A percentile compares a stretch with the other conserved stretches of the same genome.
These are phyloP conservation scores for Entomortierella parvispora DNA, from an alignment of 192 early-diverging fungal genomes.

Conservation along the genomic window DNA sequence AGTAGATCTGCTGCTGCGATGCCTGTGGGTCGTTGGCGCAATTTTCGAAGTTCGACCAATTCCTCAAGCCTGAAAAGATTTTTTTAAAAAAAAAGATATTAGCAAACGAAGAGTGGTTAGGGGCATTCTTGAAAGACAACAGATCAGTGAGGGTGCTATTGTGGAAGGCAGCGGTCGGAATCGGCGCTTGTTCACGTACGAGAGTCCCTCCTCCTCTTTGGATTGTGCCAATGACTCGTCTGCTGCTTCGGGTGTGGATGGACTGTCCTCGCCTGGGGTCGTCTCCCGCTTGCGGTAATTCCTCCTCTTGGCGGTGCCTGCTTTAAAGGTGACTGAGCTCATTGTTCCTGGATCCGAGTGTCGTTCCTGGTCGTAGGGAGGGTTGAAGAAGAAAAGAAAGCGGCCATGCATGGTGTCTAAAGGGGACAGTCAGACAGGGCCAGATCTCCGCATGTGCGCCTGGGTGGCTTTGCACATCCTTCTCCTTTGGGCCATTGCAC, in stretches of 20 bases:
- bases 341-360: not conserved
- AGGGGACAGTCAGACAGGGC: no score
- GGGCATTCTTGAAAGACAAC: not conserved
- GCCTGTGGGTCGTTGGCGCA: conserved; percentile 65
- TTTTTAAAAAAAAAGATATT: not conserved
- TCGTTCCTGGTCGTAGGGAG: not conserved
- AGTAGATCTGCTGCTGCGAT: conserved; percentile 66
- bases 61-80: conserved; percentile 62
- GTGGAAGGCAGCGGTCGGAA: not conserved
- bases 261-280: conserved; percentile 20
- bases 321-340: conserved; percentile 2
- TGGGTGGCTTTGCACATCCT: no score
- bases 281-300: conserved; percentile 44
- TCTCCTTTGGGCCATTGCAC: no score
- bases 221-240: not conserved
- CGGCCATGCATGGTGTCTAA: no score
- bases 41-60: conserved; percentile 65
- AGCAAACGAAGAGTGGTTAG: not conserved
- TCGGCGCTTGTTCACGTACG: conserved; percentile 26
- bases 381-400: not conserved
- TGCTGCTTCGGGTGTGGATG: conserved; percentile 4
- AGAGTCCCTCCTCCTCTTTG: conserved; percentile 35
- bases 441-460: no score
- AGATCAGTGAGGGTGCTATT: not conserved
- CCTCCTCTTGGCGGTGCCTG: conserved; percentile 22